Base-by-base conservation (phyloP, 148 eudicot genomes). In the Linanthus parryae region DNA sequence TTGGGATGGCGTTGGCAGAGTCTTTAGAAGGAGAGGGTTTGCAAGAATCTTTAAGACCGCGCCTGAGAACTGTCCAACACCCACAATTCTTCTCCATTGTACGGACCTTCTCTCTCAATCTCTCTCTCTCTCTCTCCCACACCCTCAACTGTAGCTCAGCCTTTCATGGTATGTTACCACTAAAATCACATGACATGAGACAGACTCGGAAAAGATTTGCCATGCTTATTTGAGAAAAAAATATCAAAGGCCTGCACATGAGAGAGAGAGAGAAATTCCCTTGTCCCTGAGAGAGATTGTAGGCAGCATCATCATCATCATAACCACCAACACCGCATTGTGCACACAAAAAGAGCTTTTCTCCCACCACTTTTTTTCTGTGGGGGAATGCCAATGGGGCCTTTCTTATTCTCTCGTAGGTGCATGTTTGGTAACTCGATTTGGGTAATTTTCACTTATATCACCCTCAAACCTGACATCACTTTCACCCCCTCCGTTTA, bases 21-120 rank as follows among this genome's bases (percentile, higher is more conserved):
- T 62, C 62, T 56, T 70, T 77, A 7, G 78, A 55, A 81, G 75
- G 59, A 54, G 90, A 56, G 46, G 77, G 52, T 44, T 75, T 84
- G 65, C 77, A 75, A 31, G 80, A 17, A 48, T 72, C 65, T 44
- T 24, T 61, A 44, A 75, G 69, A 64, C 78, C 68, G 28, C 80
- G 56, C 24, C 81, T 82, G 5, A 88, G 59, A 68, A 69, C 82
- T 43, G 74, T 61, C 92, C 95, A 90, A 38, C 95, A 90, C 46
- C 95, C 92, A 68, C 92, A 90, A 73, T 81, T 82, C 10, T 77
- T 81, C 57, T 82, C 88, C 95, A 75, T 60, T 15, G 20, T 42
- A 42, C 5, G 21, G 35, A n/a, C n/a, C n/a, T n/a, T n/a, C n/a
- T n/a, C n/a, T n/a, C n/a, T n/a, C n/a, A n/a, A n/a, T 37, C 52